Evolutionary conservation across 2,329 filamentous ascomycete genomes (phyloP).

Genomic region (Colletotrichum endophyticum): DNA sequence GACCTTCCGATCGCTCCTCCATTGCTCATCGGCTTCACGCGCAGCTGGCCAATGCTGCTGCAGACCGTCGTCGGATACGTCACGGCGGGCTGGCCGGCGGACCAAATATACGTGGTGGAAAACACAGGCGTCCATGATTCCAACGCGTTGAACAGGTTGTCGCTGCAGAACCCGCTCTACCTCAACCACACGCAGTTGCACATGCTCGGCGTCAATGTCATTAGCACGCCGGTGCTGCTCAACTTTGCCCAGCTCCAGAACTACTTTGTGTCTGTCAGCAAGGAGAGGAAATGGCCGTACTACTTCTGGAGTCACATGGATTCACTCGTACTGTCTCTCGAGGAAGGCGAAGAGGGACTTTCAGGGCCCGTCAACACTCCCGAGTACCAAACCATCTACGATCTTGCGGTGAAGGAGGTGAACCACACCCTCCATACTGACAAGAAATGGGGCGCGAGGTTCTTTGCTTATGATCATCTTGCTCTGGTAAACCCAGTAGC

Average conservation of each 20-base stretch:
- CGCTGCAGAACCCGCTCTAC: constrained; percentile 61
- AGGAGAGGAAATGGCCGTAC: constrained; percentile 47
- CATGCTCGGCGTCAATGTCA: constrained; percentile 55
- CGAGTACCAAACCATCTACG: constrained; percentile 47
- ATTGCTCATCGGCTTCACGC: constrained; percentile 63
- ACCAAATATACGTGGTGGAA: constrained; percentile 63
- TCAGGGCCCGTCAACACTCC: constrained; percentile 32
- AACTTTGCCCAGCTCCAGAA: constrained; percentile 63
- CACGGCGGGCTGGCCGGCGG: constrained; percentile 62
- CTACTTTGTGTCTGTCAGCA: constrained; percentile 52
- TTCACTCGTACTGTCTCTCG: constrained; percentile 46
- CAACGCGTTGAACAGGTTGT: constrained; percentile 51
- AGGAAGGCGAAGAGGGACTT: constrained; percentile 33
- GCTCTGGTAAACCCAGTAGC: constrained; percentile 59
- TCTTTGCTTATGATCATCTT: constrained; percentile 64
- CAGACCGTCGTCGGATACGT: constrained; percentile 63
- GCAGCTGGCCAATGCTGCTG: constrained; percentile 58
- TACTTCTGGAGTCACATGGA: constrained; percentile 66
- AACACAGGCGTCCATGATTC: constrained; percentile 62
- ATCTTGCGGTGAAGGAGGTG: constrained; percentile 40
- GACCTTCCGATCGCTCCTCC: constrained; percentile 47
- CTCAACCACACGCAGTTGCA: constrained; percentile 56
- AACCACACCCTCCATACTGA: constrained; percentile 33
- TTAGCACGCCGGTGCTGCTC: constrained; percentile 56
- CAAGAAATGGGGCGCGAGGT: constrained; percentile 53